Evolutionary conservation across 768 basidiomycete genomes (phyloP).

Genomic region (Rhizopogon salebrosus): DNA sequence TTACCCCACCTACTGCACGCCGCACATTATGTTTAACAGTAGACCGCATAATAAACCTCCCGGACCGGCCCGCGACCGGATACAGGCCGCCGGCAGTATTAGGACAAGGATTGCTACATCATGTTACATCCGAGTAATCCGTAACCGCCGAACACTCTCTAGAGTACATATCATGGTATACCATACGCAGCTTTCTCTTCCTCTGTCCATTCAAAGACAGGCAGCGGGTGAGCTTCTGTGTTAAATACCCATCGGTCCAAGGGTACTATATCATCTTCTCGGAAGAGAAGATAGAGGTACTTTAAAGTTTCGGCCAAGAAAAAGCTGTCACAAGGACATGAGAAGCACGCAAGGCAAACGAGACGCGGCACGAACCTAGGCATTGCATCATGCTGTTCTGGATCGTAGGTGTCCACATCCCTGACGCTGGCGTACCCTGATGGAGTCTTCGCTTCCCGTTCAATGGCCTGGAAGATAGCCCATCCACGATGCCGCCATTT

Average conservation of each 20-base stretch:
- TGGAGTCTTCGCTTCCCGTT: constrained; percentile 50
- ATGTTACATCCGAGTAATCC: neutral
- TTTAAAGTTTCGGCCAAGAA: constrained; percentile 63
- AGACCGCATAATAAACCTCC: neutral
- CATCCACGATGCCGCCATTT: constrained; percentile 72
- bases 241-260: constrained; percentile 58
- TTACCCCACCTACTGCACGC: neutral
- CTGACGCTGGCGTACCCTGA: constrained; percentile 59
- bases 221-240: constrained; percentile 75
- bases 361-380: constrained; percentile 55
- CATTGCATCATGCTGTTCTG: constrained; percentile 49
- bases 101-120: neutral
- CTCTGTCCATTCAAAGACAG: constrained; percentile 59
- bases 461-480: constrained; percentile 63
- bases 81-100: too few species aligned
- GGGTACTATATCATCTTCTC: constrained; percentile 53
- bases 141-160: neutral
- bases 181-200: constrained; percentile 43
- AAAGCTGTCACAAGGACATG: constrained; percentile 27
- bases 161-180: constrained; percentile 15
- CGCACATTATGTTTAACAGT: neutral
- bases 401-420: constrained; percentile 40
- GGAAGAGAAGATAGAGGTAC: constrained; percentile 70
- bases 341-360: neutral
- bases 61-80: constrained; percentile 6